Evolutionary conservation across 805 yeast genomes (phyloP), one percentile per base, ranked within the genome.

Genomic region (Osmozyma mogii): DNA sequence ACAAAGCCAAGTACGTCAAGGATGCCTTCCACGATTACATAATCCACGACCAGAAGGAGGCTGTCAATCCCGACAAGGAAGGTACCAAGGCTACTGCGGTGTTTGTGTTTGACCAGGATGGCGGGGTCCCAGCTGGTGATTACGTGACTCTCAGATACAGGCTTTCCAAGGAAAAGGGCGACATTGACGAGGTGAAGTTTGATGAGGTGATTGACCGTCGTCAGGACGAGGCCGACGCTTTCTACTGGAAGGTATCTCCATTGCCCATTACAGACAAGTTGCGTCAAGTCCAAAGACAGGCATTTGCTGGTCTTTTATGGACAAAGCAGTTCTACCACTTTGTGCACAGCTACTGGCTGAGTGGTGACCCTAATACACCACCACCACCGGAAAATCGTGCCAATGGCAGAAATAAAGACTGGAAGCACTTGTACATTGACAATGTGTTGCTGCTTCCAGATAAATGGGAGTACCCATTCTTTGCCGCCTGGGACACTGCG

Each of bases 401-500:
- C 17, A 75, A 79, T 48, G 84, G 89, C n/a, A 69, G 96, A 54
- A 87, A 87, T 57, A 69, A 72, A 46, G 87, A 83, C 32, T 87
- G 96, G 96, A 74, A 73, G 45, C 94, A 87, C 54, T 62, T 87
- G 53, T 84, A 84, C 58, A 80, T 83, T 47, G 89, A 84, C 50
- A 95, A 87, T 54, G 71, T 87, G 27, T 65, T 87, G 44, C 83
- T 94, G 1, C 70, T 87, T 65, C 96, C 96, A 2, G 96, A 87
- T 52, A 88, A 85, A 52, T 87, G 95, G 84, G 96, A 87, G 56
- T 87, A 87, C 55, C 95, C 95, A 9, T 87, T 87, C 53, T 87
- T 87, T 54, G 95, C 96, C 10, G 89, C 95, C 3, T 87, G 96
- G 96, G 96, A 87, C 56, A 79, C 94, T 4, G 94, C 95, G 0